Percentiles rank a stretch among this genome's conserved stretches.
Evolutionary conservation across 306 rosid genomes (phyloP).

Genomic region (Fagus crenata): DNA sequence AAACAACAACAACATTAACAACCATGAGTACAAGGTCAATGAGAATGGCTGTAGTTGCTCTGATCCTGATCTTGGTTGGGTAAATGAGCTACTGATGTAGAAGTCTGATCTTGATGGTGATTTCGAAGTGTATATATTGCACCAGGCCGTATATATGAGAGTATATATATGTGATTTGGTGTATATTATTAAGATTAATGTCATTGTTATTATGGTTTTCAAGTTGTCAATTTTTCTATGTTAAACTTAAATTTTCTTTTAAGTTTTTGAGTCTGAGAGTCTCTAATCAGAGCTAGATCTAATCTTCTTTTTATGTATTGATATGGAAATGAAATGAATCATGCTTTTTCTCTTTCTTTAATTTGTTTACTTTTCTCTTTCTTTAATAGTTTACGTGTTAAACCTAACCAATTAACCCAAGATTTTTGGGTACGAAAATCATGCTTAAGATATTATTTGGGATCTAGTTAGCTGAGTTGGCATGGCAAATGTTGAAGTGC

Average conservation of each 20-base stretch:
- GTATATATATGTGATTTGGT: conserved; percentile 29
- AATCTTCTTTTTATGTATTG: conserved; percentile 1
- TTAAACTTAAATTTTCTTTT: conserved; percentile 20
- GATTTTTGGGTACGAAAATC: conserved; percentile 14
- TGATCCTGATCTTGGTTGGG: conserved; percentile 87
- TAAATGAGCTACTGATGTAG: conserved; percentile 81
- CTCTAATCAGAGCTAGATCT: background rate
- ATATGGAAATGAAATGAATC: background rate
- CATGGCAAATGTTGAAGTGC: conserved; percentile 21
- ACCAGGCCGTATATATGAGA: conserved; percentile 26
- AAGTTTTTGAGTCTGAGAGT: conserved; percentile 2
- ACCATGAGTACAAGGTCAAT: conserved; percentile 17
- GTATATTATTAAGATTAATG: conserved; percentile 31
- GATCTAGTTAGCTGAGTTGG: conserved; percentile 9
- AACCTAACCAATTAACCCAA: conserved; percentile 19
- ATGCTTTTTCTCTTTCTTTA: no score
- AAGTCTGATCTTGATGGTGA: conserved; percentile 12
- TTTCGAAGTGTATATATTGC: conserved; percentile 52
- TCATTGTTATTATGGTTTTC: conserved; percentile 17
- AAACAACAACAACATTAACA: background rate
- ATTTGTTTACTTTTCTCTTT: background rate
- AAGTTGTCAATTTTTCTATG: conserved; percentile 31
- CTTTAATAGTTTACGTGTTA: conserved; percentile 24
- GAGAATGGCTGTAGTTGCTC: conserved; percentile 33
- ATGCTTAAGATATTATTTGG: conserved; percentile 13